phyloP scores from a whole-genome alignment of 2,329 filamentous ascomycete genomes.

The Paracoccidioides lutzii region DNA sequence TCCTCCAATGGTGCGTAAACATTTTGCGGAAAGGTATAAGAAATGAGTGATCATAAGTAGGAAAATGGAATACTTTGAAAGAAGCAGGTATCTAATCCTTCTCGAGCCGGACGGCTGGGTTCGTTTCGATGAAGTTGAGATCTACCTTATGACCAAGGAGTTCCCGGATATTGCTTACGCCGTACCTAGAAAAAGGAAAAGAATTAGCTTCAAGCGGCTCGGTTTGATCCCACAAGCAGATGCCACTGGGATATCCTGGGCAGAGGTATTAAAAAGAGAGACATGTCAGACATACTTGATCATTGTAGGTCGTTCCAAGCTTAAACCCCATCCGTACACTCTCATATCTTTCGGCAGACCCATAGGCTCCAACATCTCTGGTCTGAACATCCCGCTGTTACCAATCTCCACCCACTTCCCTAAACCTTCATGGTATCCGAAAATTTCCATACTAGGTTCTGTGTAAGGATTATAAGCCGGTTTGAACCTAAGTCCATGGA shows the following conservation, averaged over 20 bases:
- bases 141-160: conserved; percentile 92
- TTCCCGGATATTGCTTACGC: conserved; percentile 80
- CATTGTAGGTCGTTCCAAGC: conserved; percentile 91
- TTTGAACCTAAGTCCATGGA: conserved; percentile 80
- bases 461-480: conserved; percentile 94
- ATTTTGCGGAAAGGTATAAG: neutral
- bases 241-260: neutral
- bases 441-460: conserved; percentile 96
- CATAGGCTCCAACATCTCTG: conserved; percentile 94
- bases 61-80: neutral
- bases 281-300: conserved; percentile 56
- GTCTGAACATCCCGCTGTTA: conserved; percentile 96
- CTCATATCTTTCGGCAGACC: conserved; percentile 81
- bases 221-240: neutral
- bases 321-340: conserved; percentile 89
- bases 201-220: conserved; percentile 4
- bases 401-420: conserved; percentile 93
- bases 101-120: conserved; percentile 79
- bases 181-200: conserved; percentile 35
- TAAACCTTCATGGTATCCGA: conserved; percentile 81
- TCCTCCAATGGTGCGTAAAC: neutral
- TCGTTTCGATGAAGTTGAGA: conserved; percentile 79
- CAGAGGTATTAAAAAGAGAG: neutral
- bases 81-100: conserved; percentile 47
- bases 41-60: neutral